Base-by-base conservation (phyloP, 352 stramenopile genomes). In the Phytophthora crassamura region DNA sequence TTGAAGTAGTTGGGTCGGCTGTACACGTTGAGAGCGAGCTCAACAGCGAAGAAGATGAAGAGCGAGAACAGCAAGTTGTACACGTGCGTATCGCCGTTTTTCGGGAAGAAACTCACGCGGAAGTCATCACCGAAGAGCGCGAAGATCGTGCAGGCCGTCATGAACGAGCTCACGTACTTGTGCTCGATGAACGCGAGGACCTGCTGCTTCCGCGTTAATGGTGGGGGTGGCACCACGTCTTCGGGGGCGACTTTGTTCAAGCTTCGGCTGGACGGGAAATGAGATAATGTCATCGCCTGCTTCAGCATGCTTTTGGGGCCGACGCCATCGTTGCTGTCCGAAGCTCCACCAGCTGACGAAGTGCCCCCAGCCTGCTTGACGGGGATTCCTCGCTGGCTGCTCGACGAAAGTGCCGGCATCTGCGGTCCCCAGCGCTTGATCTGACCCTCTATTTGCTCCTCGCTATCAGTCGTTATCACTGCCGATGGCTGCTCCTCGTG, bases 41-140 rank as follows among this genome's bases (percentile, higher is more conserved):
- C 90, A 14, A 88, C 50, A 3, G 60, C 61, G 67, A 94, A 96
- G 47, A 91, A 80, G 55, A 93, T 69, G 63, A 96, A 92, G 54
- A 74, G 74, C 16, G 90, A 65, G 56, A 96, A 91, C 40, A 95
- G 74, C n/a, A 90, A n/a, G 59, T 93, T 79, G 70, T 90, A 95
- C 54, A 95, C 72, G 25, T 74, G 57, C 18, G 38, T 79, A 63
- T 94, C 86, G 32, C 77, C 86, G 48, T 39, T 76, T 67, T 88
- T 93, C 6, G 81, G 51, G 45, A 89, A 89, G 15, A 90, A 75
- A 38, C 72, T 77, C 30, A 92, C 84, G 22, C 85, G 83, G 35
- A 96, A 83, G 50, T 97, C 90, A 54, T 97, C 87, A 1, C 85
- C 89, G 69, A 96, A 97, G 9, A 97, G 67, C 14, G 88, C 84